A percentile compares a stretch with the other conserved stretches of the same genome.
Conservation (phyloP, 352 stramenopile genomes). For the Pythium brachiatum region DNA sequence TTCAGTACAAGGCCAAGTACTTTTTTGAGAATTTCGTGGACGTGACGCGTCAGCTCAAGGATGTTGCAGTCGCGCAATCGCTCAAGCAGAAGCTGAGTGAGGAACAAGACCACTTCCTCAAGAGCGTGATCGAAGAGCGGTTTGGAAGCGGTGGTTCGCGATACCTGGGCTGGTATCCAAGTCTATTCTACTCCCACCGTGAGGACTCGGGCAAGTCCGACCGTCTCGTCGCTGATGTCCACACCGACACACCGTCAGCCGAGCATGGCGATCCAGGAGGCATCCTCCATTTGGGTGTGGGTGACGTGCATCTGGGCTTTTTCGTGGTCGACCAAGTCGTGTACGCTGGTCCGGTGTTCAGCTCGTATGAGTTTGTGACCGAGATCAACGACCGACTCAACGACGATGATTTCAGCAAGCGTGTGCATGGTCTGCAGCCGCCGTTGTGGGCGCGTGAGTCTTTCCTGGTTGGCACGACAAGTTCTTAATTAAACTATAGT, state of each 20-base stretch:
- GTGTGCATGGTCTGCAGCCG: constrained; percentile 7
- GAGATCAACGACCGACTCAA: constrained; percentile 29
- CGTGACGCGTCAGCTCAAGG: constrained; percentile 14
- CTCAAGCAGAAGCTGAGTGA: constrained; percentile 12
- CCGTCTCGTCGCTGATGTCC: constrained; percentile 30
- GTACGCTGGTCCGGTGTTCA: constrained; percentile 40
- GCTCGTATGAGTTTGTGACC: constrained; percentile 38
- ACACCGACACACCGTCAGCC: constrained; percentile 31
- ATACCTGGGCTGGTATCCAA: constrained; percentile 34
- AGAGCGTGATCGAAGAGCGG: constrained; percentile 29
- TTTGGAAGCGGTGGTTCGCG: constrained; percentile 19
- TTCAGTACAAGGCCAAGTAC: constrained; percentile 2
- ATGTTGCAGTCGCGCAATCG: constrained; percentile 14
- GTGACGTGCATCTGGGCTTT: constrained; percentile 28
- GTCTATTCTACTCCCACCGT: constrained; percentile 28
- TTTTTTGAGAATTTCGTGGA: constrained; percentile 27
- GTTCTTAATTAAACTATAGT: background rate
- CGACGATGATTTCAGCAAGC: constrained; percentile 26
- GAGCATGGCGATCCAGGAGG: constrained; percentile 34
- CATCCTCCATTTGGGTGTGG: constrained; percentile 34
- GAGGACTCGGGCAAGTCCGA: constrained; percentile 34
- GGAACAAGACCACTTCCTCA: constrained; percentile 26
- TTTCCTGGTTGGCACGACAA: constrained; percentile 17
- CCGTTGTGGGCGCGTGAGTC: constrained; percentile 25
- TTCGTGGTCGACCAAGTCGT: constrained; percentile 32